Evolutionary conservation across 1,284 basidiomycete genomes (phyloP).

Genomic region (Grifola frondosa): DNA sequence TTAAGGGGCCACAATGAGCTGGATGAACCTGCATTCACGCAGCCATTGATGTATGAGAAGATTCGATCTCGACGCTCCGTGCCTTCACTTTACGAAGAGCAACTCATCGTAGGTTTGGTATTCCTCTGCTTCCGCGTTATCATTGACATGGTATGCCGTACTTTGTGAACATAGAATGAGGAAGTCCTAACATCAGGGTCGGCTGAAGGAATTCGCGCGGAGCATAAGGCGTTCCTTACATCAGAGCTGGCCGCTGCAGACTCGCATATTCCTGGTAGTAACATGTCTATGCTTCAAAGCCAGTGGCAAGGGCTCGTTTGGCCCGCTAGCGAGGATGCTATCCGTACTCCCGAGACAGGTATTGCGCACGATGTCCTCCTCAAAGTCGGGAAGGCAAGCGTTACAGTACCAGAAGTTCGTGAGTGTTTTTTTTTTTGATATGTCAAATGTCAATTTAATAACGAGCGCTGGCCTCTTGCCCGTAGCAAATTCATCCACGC

Average conservation of each 20-base stretch:
- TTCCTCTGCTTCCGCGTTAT: constrained; percentile 2
- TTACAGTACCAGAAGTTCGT: constrained; percentile 77
- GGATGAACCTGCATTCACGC: constrained; percentile 88
- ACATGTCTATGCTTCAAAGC: constrained; percentile 49
- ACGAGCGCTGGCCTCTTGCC: not conserved
- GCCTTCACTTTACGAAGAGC: constrained; percentile 79
- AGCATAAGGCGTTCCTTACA: constrained; percentile 64
- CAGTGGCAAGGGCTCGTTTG: constrained; percentile 76
- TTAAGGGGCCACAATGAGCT: constrained; percentile 84
- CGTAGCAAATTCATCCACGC: constrained; percentile 75
- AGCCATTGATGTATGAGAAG: constrained; percentile 86
- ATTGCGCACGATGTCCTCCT: constrained; percentile 51
- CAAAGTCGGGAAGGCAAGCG: constrained; percentile 67
- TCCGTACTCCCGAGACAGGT: constrained; percentile 67
- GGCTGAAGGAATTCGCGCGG: constrained; percentile 49
- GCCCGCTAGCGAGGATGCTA: constrained; percentile 59
- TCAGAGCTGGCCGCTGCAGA: constrained; percentile 52
- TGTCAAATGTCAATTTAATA: constrained; percentile 13
- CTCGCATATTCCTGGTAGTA: constrained; percentile 44
- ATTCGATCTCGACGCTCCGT: constrained; percentile 77
- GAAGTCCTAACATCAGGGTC: constrained; percentile 51
- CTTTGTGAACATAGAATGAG: constrained; percentile 44
- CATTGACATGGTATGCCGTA: not conserved
- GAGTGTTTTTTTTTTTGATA: constrained; percentile 30
- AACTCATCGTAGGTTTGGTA: constrained; percentile 57